phyloP scores from a whole-genome alignment of 768 basidiomycete species.

The Suillus luteus region DNA sequence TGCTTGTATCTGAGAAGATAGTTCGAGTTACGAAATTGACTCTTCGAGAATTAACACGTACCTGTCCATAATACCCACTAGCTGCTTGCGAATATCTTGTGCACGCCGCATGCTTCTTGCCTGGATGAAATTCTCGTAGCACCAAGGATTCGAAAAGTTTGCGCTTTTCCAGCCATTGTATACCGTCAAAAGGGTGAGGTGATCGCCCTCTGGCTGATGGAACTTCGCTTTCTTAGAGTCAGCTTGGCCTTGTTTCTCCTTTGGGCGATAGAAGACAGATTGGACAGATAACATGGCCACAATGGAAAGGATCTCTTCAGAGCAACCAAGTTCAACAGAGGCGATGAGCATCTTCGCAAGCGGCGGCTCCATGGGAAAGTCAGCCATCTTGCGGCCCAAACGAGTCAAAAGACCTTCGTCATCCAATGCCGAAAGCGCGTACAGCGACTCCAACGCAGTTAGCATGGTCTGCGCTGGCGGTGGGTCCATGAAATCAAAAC shows the following conservation, averaged over 20 bases:
- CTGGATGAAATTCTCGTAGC: constrained; percentile 98
- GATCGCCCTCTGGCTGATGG: constrained; percentile 98
- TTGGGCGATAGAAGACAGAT: constrained; percentile 97
- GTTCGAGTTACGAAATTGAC: constrained; percentile 12
- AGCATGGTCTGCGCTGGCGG: constrained; percentile 97
- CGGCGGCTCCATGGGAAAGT: constrained; percentile 97
- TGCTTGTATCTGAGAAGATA: constrained; percentile 79
- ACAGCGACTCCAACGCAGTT: constrained; percentile 91
- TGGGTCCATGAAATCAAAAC: constrained; percentile 99
- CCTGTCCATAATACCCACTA: constrained; percentile 99
- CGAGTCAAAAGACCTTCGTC: constrained; percentile 95
- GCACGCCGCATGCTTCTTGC: constrained; percentile 96
- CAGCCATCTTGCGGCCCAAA: constrained; percentile 97
- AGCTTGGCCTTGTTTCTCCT: constrained; percentile 98
- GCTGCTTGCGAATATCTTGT: constrained; percentile 96
- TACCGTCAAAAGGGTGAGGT: constrained; percentile 87
- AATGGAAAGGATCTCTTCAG: constrained; percentile 95
- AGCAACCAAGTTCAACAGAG: constrained; percentile 95
- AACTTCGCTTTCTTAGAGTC: constrained; percentile 99
- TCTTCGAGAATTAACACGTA: constrained; percentile 38
- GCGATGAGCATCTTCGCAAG: constrained; percentile 98
- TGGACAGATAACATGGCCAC: constrained; percentile 98
- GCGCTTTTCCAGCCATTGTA: constrained; percentile 99
- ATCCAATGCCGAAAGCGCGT: constrained; percentile 93
- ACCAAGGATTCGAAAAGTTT: constrained; percentile 98